Evolutionary conservation across 106 monocot species (phyloP), one percentile per base, ranked within the genome.

Genomic region (Vanilla planifolia): DNA sequence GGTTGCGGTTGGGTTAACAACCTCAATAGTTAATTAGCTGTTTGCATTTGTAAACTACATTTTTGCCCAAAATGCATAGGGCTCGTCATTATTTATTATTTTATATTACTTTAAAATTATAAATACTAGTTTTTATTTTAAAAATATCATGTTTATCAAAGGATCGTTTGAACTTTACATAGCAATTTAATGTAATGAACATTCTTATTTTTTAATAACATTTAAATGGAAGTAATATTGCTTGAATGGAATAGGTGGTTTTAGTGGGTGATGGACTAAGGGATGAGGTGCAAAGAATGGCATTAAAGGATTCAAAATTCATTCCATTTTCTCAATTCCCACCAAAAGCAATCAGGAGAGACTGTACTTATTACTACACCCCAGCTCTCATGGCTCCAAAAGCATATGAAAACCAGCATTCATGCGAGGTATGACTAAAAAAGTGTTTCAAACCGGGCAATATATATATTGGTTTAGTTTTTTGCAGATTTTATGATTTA

Each of bases 351-450:
- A 1, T 46, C 6, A 75, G 73, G 34, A 55, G 60, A 8, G 81
- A 82, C 51, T 85, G 82, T 56, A 15, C 66, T 11, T 91, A 91
- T 39, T 71, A 79, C 32, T 62, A 24, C 25, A 82, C 85, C n/a
- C 90, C 85, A n/a, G 67, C 90, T 23, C 39, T 91, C 79, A 30
- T 34, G 23, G 62, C 77, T 8, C 90, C 90, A n/a, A 72, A 77
- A 43, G 43, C 62, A 4, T 77, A 77, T 17, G 82, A 91, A 68
- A 85, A 91, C 70, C 34, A 85, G 35, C 90, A 91, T 45, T 33
- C 82, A 0, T 91, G 90, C 37, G 85, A 91, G 90, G 90, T 89
- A 68, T n/a, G n/a, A n/a, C n/a, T n/a, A n/a, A n/a, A n/a, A n/a
- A n/a, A n/a, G n/a, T n/a, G n/a, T n/a, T n/a, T n/a, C n/a, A n/a